Evolutionary conservation across 441 rosid species (phyloP).

Genomic region (Populus hybrid): DNA sequence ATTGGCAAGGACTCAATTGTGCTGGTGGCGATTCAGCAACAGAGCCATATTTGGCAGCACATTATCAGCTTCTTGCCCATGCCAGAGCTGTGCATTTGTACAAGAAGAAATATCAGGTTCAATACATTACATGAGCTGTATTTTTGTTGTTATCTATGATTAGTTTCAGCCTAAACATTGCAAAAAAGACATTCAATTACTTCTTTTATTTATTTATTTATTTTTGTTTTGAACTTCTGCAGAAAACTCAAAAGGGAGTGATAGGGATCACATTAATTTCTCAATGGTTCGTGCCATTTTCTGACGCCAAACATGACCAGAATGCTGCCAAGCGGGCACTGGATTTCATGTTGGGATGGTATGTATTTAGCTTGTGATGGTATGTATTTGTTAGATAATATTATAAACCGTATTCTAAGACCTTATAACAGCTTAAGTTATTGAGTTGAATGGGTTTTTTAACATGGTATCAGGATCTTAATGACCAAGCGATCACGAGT

Average conservation of each 20-base stretch:
- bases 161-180: too few relatives aligned
- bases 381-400: too few relatives aligned
- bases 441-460: too few relatives aligned
- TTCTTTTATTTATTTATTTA: not conserved
- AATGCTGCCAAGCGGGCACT: constrained; percentile 47
- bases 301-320: constrained; percentile 26
- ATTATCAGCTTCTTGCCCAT: constrained; percentile 64
- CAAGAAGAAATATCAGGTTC: constrained; percentile 40
- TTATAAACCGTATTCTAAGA: too few relatives aligned
- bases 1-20: constrained; percentile 35
- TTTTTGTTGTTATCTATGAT: too few relatives aligned
- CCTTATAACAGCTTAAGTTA: too few relatives aligned
- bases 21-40: constrained; percentile 45
- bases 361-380: not conserved
- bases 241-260: constrained; percentile 41
- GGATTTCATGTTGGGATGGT: constrained; percentile 65
- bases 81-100: constrained; percentile 54
- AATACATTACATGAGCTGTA: too few relatives aligned
- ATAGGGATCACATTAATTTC: constrained; percentile 54
- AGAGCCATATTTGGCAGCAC: constrained; percentile 56
- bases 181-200: not conserved
- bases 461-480: too few relatives aligned
- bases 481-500: too few relatives aligned
- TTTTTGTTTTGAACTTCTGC: not conserved
- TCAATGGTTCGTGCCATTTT: constrained; percentile 49